Evolutionary conservation across 2,329 filamentous ascomycete genomes (phyloP).

Genomic region (Nothophoma quercina): DNA sequence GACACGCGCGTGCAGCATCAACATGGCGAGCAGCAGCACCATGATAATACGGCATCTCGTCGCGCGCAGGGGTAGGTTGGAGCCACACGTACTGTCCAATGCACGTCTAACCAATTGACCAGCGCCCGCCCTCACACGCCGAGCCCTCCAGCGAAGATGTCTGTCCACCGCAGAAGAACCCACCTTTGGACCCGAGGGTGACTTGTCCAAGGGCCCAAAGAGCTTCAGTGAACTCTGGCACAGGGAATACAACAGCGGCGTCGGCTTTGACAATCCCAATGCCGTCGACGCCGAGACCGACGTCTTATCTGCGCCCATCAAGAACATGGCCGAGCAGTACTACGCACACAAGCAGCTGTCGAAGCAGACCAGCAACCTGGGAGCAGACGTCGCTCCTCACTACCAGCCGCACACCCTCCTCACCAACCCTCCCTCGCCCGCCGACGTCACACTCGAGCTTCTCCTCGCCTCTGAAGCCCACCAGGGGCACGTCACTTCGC

Average conservation of each 20-base stretch:
- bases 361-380: slow-evolving; percentile 47
- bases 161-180: not conserved
- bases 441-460: slow-evolving; percentile 88
- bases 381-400: slow-evolving; percentile 53
- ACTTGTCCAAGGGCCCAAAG: not conserved
- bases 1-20: not conserved
- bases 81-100: not conserved
- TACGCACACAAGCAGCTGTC: slow-evolving; percentile 53
- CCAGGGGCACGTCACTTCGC: slow-evolving; percentile 86
- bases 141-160: not conserved
- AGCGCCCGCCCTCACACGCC: slow-evolving; percentile 8
- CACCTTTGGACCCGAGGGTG: not conserved
- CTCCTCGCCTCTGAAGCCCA: slow-evolving; percentile 62
- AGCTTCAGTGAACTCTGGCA: not conserved
- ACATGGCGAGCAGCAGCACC: slow-evolving; percentile 14
- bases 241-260: not conserved
- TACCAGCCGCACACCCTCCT: slow-evolving; percentile 74
- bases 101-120: not conserved
- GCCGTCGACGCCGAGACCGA: not conserved
- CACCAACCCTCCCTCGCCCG: slow-evolving; percentile 74
- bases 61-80: slow-evolving; percentile 50
- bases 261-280: slow-evolving; percentile 3
- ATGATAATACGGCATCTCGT: slow-evolving; percentile 56
- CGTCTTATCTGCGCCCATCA: slow-evolving; percentile 12
- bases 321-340: slow-evolving; percentile 52